Percentiles rank a stretch among this genome's conserved stretches.
Conservation (phyloP, 768 basidiomycete genomes). For the Pilatotrama ljubarskyi region DNA sequence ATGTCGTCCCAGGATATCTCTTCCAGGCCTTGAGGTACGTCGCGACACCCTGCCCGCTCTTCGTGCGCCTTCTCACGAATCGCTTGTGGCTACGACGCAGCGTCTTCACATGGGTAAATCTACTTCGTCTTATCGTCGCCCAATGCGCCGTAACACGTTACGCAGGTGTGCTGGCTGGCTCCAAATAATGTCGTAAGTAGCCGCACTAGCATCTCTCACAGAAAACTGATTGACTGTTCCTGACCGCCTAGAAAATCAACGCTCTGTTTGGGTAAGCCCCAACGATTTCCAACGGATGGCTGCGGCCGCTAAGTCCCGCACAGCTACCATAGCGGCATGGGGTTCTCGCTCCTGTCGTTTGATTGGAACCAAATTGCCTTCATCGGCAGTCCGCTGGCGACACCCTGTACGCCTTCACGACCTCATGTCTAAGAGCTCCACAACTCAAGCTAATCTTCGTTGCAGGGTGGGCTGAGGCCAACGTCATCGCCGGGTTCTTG, state of each 20-base stretch:
- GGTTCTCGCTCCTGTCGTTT: constrained; percentile 69
- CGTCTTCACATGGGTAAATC: constrained; percentile 20
- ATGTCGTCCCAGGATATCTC: constrained; percentile 61
- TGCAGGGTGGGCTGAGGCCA: constrained; percentile 69
- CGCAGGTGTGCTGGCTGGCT: constrained; percentile 64
- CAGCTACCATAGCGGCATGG: constrained; percentile 29
- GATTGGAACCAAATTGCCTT: constrained; percentile 80
- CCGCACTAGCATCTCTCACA: not conserved
- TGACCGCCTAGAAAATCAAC: constrained; percentile 38
- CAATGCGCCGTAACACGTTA: not conserved
- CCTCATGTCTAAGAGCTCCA: not conserved
- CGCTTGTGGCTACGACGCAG: not conserved
- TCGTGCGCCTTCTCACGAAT: not conserved
- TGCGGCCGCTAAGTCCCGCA: constrained; percentile 25
- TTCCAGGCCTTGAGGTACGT: constrained; percentile 53
- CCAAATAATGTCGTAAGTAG: constrained; percentile 54
- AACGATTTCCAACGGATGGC: not conserved
- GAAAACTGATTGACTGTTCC: not conserved
- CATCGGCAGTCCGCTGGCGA: constrained; percentile 59
- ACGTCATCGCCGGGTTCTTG: constrained; percentile 51
- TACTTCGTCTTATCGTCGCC: not conserved
- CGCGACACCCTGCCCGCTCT: not conserved
- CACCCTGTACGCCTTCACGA: constrained; percentile 3
- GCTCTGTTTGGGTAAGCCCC: constrained; percentile 52
- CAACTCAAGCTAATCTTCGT: too few species aligned